phyloP scores from a whole-genome alignment of 1,284 basidiomycete species.

The Vanrija pseudolonga region DNA sequence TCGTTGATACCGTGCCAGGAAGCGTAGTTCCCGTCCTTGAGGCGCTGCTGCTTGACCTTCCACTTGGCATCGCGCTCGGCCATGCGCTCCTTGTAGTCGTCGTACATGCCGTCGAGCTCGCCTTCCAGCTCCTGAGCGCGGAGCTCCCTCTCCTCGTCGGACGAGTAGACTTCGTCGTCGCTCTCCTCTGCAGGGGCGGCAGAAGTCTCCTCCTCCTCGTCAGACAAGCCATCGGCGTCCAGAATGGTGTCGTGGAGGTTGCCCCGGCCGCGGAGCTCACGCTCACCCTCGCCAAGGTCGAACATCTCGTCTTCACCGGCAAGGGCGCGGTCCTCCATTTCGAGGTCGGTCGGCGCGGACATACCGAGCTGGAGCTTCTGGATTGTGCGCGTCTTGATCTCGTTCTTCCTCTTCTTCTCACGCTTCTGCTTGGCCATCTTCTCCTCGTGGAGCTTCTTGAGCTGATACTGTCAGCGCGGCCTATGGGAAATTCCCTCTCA shows the following conservation, averaged over 20 bases:
- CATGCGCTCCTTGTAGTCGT: constrained; percentile 76
- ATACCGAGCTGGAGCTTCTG: constrained; percentile 96
- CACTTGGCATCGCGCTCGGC: constrained; percentile 85
- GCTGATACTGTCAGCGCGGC: constrained; percentile 51
- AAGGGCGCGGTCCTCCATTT: constrained; percentile 66
- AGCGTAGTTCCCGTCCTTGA: constrained; percentile 64
- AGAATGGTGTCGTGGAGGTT: constrained; percentile 51
- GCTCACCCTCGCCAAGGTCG: constrained; percentile 67
- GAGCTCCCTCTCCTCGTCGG: constrained; percentile 67
- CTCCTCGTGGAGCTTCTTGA: constrained; percentile 79
- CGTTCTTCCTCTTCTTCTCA: constrained; percentile 82
- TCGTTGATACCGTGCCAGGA: constrained; percentile 71
- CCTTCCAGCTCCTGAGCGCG: constrained; percentile 69
- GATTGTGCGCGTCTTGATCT: constrained; percentile 79
- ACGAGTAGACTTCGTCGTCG: constrained; percentile 58
- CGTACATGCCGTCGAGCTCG: constrained; percentile 84
- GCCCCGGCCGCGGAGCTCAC: constrained; percentile 50
- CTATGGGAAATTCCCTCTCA: constrained; percentile 41
- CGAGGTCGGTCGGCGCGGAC: constrained; percentile 94
- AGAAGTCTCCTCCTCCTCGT: constrained; percentile 41
- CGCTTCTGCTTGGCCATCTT: constrained; percentile 70
- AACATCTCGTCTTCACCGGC: constrained; percentile 71
- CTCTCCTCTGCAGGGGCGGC: constrained; percentile 32
- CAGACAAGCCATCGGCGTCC: constrained; percentile 51
- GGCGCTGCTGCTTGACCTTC: constrained; percentile 77